phyloP scores from a whole-genome alignment of 2,329 filamentous ascomycete genomes.

The Venturia carpophila region DNA sequence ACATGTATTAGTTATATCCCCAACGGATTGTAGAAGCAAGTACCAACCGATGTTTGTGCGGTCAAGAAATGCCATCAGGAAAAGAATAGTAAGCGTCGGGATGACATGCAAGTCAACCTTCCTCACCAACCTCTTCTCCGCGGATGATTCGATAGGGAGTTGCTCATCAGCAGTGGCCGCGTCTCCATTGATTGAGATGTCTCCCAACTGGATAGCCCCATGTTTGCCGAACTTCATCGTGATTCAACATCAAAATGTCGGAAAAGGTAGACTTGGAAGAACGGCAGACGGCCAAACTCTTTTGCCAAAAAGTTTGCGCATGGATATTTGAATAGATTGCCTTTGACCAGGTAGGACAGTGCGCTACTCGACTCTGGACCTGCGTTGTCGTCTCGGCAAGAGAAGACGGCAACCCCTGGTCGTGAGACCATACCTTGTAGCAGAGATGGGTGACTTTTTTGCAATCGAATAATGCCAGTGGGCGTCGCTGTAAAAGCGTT shows the following conservation, averaged over 20 bases:
- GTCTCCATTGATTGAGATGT: neutral
- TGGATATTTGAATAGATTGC: neutral
- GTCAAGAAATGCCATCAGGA: conserved; percentile 40
- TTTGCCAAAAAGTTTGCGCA: neutral
- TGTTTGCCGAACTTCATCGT: neutral
- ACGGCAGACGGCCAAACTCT: neutral
- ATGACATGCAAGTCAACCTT: conserved; percentile 44
- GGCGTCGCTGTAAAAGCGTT: neutral
- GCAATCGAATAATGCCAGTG: neutral
- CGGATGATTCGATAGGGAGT: conserved; percentile 18
- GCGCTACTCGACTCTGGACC: neutral
- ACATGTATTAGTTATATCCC: conserved; percentile 15
- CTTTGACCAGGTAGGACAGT: neutral
- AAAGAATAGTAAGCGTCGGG: conserved; percentile 41
- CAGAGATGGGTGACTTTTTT: neutral
- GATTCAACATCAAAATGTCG: neutral
- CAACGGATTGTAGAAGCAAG: neutral
- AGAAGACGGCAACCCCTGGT: neutral
- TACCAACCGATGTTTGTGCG: conserved; percentile 32
- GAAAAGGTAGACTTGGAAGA: neutral
- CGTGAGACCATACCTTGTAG: neutral
- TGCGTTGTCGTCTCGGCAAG: neutral
- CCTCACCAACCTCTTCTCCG: conserved; percentile 40
- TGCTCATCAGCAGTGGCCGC: neutral
- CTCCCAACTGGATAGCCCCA: neutral